Conservation (phyloP, 2,329 filamentous ascomycete genomes). For the Camillea tinctor region DNA sequence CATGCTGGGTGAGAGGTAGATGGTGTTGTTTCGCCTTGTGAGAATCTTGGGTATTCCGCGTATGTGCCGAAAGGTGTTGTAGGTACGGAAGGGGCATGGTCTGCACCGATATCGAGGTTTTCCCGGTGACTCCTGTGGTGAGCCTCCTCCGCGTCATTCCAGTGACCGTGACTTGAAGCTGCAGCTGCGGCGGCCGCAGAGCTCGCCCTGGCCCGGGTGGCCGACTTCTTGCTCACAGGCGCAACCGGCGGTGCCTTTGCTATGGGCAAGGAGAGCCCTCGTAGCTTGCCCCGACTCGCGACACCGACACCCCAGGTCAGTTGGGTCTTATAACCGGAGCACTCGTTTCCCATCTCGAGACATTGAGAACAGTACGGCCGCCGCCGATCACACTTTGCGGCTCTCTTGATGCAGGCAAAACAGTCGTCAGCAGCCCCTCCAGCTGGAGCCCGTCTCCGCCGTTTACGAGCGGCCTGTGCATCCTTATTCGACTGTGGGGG, state of each 20-base stretch:
- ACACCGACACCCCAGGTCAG: constrained; percentile 96
- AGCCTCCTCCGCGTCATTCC: constrained; percentile 39
- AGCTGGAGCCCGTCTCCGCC: constrained; percentile 82
- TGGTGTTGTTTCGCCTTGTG: constrained; percentile 44
- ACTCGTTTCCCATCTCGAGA: constrained; percentile 86
- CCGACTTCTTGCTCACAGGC: constrained; percentile 47
- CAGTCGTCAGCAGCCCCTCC: constrained; percentile 92
- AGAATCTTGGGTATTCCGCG: constrained; percentile 53
- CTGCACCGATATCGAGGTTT: constrained; percentile 37
- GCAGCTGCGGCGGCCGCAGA: constrained; percentile 34
- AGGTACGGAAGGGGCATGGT: constrained; percentile 42
- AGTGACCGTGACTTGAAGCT: constrained; percentile 38
- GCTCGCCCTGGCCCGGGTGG: constrained; percentile 45
- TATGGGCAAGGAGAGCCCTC: constrained; percentile 76
- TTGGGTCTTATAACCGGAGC: constrained; percentile 94
- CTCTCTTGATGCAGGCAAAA: constrained; percentile 85
- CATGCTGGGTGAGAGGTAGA: constrained; percentile 43
- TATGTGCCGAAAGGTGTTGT: constrained; percentile 34
- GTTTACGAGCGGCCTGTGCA: constrained; percentile 58
- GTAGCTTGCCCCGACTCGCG: constrained; percentile 89
- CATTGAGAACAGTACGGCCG: constrained; percentile 95
- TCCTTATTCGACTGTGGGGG: constrained; percentile 49
- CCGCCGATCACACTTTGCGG: constrained; percentile 83
- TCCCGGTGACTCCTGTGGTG: constrained; percentile 34
- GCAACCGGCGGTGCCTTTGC: constrained; percentile 59